phyloP scores from a whole-genome alignment of 805 yeast genomes.

The Lachancea sp. region DNA sequence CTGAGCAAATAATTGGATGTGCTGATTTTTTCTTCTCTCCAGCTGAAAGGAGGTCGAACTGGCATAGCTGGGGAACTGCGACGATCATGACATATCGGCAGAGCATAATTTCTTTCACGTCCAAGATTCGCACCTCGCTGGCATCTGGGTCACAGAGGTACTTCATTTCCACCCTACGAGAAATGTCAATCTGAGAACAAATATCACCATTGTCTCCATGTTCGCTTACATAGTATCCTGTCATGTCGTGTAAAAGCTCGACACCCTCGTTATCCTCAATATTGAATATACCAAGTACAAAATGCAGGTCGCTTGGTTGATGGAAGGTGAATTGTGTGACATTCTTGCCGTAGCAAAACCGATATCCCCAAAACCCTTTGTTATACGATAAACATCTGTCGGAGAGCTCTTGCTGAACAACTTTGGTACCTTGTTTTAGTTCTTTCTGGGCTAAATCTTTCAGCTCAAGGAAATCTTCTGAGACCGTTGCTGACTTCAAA shows the following conservation, averaged over 20 bases:
- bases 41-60: conserved; percentile 25
- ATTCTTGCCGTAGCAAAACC: conserved; percentile 43
- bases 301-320: conserved; percentile 17
- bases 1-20: conserved; percentile 8
- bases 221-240: conserved; percentile 32
- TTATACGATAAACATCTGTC: conserved; percentile 24
- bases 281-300: conserved; percentile 27
- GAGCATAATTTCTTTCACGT: conserved; percentile 47
- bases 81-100: conserved; percentile 52
- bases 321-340: conserved; percentile 43
- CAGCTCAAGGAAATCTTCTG: conserved; percentile 12
- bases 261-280: conserved; percentile 16
- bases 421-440: conserved; percentile 16
- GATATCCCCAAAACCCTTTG: conserved; percentile 50
- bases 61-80: conserved; percentile 46
- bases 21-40: conserved; percentile 12
- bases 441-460: conserved; percentile 13
- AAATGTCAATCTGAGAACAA: conserved; percentile 53
- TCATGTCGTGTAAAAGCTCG: conserved; percentile 24
- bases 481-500: conserved; percentile 3
- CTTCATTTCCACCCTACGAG: conserved; percentile 48
- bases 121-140: conserved; percentile 26
- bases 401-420: conserved; percentile 14
- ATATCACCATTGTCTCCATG: conserved; percentile 44
- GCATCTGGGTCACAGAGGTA: conserved; percentile 46